These are phyloP conservation scores for Mortierella sp. DNA, from an alignment of 371 early-diverging fungal genomes.

Conservation along the genomic window DNA sequence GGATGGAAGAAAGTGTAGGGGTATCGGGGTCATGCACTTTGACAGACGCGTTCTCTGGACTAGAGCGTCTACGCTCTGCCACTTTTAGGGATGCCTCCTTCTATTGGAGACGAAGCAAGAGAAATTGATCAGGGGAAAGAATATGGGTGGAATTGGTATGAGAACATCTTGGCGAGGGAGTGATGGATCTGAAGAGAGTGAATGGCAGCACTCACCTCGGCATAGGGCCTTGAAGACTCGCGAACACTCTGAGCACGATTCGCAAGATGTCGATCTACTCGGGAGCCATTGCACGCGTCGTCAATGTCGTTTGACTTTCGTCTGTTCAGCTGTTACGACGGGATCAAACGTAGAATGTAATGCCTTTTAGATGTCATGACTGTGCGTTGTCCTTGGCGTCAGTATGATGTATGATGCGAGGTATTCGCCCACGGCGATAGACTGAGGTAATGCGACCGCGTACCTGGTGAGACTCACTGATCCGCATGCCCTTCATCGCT, in stretches of 20 bases:
- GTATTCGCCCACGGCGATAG: too few relatives aligned
- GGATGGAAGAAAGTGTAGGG: background rate
- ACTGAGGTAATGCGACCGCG: background rate
- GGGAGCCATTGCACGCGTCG: slow-evolving; percentile 22
- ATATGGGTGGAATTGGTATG: background rate
- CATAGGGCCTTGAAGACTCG: slow-evolving; percentile 20
- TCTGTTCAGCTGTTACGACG: slow-evolving; percentile 8
- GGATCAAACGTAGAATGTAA: too few relatives aligned
- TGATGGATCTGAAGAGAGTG: background rate
- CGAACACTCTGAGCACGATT: slow-evolving; percentile 39
- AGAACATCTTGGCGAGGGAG: background rate
- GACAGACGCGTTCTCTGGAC: background rate
- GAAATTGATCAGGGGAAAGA: background rate
- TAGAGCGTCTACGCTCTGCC: slow-evolving; percentile 10
- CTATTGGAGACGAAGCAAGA: background rate
- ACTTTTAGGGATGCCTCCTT: slow-evolving; percentile 1
- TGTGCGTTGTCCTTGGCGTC: too few relatives aligned
- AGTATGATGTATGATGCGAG: too few relatives aligned
- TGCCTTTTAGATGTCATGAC: too few relatives aligned
- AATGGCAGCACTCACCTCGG: slow-evolving; percentile 10
- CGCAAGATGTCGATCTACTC: slow-evolving; percentile 43
- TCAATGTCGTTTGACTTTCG: slow-evolving; percentile 44
- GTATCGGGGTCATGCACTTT: background rate
- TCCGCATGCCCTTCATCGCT: slow-evolving; percentile 49
- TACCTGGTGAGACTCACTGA: slow-evolving; percentile 43